Percentiles rank a stretch among this genome's conserved stretches.
Conservation (phyloP, 2,329 filamentous ascomycete genomes). For the Pseudogymnoascus sp. region DNA sequence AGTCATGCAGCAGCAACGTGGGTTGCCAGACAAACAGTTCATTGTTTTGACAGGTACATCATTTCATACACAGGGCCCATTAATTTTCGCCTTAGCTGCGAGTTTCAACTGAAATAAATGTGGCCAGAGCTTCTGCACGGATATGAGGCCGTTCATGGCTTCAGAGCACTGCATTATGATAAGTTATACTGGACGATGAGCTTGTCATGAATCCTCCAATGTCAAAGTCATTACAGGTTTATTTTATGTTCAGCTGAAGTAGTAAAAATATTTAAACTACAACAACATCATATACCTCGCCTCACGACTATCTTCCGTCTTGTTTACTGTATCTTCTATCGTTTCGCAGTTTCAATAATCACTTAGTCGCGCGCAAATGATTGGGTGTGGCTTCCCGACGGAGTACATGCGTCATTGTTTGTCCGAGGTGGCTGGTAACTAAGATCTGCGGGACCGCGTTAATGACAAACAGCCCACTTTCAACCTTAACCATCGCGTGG, state of each 20-base stretch:
- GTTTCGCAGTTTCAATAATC: not conserved
- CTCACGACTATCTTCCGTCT: not conserved
- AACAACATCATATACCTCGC: not conserved
- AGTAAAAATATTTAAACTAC: not conserved
- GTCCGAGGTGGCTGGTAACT: not conserved
- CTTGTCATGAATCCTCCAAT: not conserved
- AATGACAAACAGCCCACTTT: slow-evolving; percentile 8
- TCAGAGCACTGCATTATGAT: not conserved
- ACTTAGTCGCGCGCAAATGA: not conserved
- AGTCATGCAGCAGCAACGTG: not conserved
- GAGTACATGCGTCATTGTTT: not conserved
- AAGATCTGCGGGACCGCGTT: not conserved
- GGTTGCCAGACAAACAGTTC: not conserved
- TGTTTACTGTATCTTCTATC: not conserved
- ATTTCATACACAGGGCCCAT: not conserved
- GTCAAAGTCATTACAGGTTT: not conserved
- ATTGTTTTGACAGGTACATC: not conserved
- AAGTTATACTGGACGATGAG: not conserved
- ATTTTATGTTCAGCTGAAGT: not conserved
- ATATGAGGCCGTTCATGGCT: not conserved
- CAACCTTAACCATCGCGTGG: slow-evolving; percentile 2
- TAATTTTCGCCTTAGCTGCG: not conserved
- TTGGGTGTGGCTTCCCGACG: not conserved
- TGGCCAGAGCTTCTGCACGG: not conserved
- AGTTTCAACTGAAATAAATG: not conserved